These are phyloP conservation scores for Talaromyces verruculosus DNA, from an alignment of 2,329 filamentous ascomycete species.

Conservation along the genomic window DNA sequence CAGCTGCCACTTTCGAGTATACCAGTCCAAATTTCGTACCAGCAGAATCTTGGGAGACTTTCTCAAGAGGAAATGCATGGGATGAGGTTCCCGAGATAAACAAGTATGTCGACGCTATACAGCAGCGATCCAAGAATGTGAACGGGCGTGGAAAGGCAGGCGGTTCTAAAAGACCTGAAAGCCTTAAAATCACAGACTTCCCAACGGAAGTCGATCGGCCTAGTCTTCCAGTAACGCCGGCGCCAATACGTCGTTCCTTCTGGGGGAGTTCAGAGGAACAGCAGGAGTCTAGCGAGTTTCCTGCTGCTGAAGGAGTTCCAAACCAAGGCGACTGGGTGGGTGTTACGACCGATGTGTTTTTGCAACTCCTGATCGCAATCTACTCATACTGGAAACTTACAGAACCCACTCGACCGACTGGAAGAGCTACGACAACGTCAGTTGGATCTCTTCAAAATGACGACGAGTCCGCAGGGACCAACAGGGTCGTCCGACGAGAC, in stretches of 20 bases:
- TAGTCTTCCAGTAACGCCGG: slow-evolving; percentile 86
- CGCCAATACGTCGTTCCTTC: slow-evolving; percentile 52
- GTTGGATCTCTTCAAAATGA: slow-evolving; percentile 9
- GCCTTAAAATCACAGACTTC: slow-evolving; percentile 80
- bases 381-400: slow-evolving; percentile 50
- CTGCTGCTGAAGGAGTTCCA: slow-evolving; percentile 78
- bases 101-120: slow-evolving; percentile 76
- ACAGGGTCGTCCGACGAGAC: slow-evolving; percentile 19
- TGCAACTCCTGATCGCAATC: slow-evolving; percentile 43
- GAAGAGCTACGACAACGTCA: slow-evolving; percentile 64
- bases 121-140: slow-evolving; percentile 40
- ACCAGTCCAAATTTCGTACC: slow-evolving; percentile 31
- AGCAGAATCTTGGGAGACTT: slow-evolving; percentile 69
- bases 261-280: slow-evolving; percentile 4
- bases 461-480: neutral
- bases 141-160: slow-evolving; percentile 28
- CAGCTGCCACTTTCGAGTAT: neutral
- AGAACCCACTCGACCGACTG: slow-evolving; percentile 71
- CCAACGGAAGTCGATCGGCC: slow-evolving; percentile 78
- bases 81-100: slow-evolving; percentile 87
- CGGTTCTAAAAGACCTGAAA: slow-evolving; percentile 47
- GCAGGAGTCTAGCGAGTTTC: slow-evolving; percentile 51
- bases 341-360: slow-evolving; percentile 53
- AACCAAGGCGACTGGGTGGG: slow-evolving; percentile 92
- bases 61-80: slow-evolving; percentile 80